These are phyloP conservation scores for Calocera viscosa DNA, from an alignment of 768 basidiomycete species.

Conservation along the genomic window DNA sequence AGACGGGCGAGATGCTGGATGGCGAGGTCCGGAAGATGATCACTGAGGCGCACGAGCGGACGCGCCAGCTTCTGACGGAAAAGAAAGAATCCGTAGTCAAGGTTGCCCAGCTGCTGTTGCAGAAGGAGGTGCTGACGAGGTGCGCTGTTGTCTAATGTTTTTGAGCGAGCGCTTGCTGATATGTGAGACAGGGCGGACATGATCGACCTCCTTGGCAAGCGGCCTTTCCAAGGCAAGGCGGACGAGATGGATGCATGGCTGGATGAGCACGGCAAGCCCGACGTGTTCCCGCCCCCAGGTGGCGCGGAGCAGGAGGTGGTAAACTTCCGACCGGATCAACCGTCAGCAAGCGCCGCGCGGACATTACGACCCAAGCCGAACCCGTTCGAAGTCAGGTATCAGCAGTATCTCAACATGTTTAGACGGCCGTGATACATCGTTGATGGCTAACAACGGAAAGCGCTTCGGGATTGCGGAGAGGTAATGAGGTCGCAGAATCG, in stretches of 20 bases:
- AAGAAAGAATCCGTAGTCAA: conserved; percentile 85
- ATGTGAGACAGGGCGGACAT: conserved; percentile 57
- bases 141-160: conserved; percentile 28
- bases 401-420: not conserved
- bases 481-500: not conserved
- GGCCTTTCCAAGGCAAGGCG: conserved; percentile 60
- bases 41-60: conserved; percentile 69
- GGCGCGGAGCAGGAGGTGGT: not conserved
- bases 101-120: conserved; percentile 77
- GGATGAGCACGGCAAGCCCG: conserved; percentile 37
- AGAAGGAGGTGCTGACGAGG: conserved; percentile 93
- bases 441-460: not conserved
- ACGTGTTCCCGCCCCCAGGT: not conserved
- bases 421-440: not conserved
- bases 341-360: not conserved
- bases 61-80: conserved; percentile 63
- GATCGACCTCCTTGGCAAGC: conserved; percentile 68
- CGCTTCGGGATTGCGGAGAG: not conserved
- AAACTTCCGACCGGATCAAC: not conserved
- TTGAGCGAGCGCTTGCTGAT: conserved; percentile 1
- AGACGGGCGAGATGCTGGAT: conserved; percentile 90
- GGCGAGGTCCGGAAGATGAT: conserved; percentile 92
- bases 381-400: not conserved
- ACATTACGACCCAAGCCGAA: not conserved
- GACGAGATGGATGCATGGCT: conserved; percentile 98